These are phyloP conservation scores for Microcera coccophila DNA, from an alignment of 2,329 filamentous ascomycete genomes.

Conservation along the genomic window DNA sequence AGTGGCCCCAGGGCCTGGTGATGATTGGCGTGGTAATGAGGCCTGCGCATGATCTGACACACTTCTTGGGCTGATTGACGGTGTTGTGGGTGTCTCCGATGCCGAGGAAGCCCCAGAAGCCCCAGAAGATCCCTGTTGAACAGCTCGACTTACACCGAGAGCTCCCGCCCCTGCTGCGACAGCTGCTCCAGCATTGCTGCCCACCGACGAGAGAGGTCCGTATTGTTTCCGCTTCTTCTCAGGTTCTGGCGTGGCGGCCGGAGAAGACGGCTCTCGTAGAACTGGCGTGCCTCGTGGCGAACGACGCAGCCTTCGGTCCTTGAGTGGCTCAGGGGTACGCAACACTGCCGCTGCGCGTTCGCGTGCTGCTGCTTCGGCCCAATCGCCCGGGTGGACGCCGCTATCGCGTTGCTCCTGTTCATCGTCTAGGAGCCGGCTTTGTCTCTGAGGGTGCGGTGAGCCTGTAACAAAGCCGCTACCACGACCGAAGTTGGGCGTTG, in stretches of 20 bases:
- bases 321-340: slow-evolving; percentile 27
- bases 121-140: background rate
- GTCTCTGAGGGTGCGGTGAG: slow-evolving; percentile 39
- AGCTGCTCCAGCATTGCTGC: slow-evolving; percentile 5
- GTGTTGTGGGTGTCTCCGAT: background rate
- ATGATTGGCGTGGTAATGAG: slow-evolving; percentile 17
- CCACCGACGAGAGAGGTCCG: slow-evolving; percentile 20
- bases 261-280: slow-evolving; percentile 37
- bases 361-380: slow-evolving; percentile 31
- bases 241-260: slow-evolving; percentile 41
- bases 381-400: slow-evolving; percentile 52
- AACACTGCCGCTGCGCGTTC: slow-evolving; percentile 14
- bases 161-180: slow-evolving; percentile 11
- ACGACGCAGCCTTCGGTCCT: slow-evolving; percentile 27
- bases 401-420: slow-evolving; percentile 48
- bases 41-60: slow-evolving; percentile 35
- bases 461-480: slow-evolving; percentile 33
- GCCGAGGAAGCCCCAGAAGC: background rate
- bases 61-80: slow-evolving; percentile 23
- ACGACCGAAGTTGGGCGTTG: slow-evolving; percentile 16
- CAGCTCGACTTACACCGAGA: too few relatives aligned
- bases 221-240: slow-evolving; percentile 39
- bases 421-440: slow-evolving; percentile 32
- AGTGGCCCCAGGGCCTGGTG: slow-evolving; percentile 21
- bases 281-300: slow-evolving; percentile 38